Evolutionary conservation across 2,329 filamentous ascomycete genomes (phyloP).

Genomic region (Aspergillus quadricinctus): DNA sequence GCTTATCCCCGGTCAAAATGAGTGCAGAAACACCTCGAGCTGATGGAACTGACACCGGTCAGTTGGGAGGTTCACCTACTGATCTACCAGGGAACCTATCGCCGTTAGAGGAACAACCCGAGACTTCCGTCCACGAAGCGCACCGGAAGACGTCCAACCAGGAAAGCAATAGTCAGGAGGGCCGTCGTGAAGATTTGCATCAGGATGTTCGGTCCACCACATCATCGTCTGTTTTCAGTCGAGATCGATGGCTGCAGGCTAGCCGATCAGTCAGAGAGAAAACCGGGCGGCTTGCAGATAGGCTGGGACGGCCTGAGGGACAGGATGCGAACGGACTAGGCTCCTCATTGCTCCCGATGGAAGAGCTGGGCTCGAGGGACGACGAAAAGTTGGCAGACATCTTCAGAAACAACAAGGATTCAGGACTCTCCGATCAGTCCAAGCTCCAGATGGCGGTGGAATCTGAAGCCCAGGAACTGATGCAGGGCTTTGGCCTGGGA

Average conservation of each 20-base stretch:
- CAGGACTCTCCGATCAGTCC: background rate
- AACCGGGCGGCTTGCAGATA: slow-evolving; percentile 1
- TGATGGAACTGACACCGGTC: background rate
- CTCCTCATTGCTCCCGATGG: slow-evolving; percentile 1
- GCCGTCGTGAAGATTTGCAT: background rate
- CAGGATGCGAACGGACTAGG: slow-evolving; percentile 1
- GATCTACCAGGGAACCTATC: background rate
- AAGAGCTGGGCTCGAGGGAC: slow-evolving; percentile 6
- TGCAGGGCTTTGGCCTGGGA: slow-evolving; percentile 1
- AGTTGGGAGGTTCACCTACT: background rate
- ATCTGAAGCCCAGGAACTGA: slow-evolving; percentile 3
- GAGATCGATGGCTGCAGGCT: slow-evolving; percentile 1
- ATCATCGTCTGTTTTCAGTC: background rate
- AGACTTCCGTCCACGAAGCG: background rate
- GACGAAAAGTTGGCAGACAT: slow-evolving; percentile 7
- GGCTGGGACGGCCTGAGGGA: background rate
- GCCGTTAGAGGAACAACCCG: background rate
- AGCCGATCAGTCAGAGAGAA: slow-evolving; percentile 3
- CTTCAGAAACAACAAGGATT: background rate
- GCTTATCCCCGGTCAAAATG: background rate
- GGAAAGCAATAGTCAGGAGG: background rate
- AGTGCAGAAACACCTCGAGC: background rate
- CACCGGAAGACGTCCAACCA: background rate
- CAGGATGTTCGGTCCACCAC: background rate
- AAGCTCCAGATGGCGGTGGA: slow-evolving; percentile 2